A percentile compares a stretch with the other conserved stretches of the same genome.
These are phyloP conservation scores for Exobasidium cylindrosporum DNA, from an alignment of 1,284 basidiomycete species.

Conservation along the genomic window DNA sequence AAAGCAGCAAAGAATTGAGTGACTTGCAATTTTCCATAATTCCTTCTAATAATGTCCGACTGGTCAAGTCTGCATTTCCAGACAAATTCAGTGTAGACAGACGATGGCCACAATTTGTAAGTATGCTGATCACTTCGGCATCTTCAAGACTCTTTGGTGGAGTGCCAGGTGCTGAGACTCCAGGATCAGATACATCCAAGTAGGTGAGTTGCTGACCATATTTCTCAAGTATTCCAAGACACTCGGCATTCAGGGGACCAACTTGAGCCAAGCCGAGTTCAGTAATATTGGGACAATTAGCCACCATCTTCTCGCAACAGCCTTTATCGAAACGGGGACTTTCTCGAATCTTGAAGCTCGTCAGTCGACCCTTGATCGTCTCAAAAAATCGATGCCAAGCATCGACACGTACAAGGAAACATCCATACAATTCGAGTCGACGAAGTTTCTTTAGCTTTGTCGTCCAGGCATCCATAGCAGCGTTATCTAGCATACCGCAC, in stretches of 20 bases:
- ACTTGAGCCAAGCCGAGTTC: slow-evolving; percentile 77
- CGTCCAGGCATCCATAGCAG: slow-evolving; percentile 67
- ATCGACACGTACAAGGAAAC: slow-evolving; percentile 75
- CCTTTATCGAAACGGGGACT: slow-evolving; percentile 81
- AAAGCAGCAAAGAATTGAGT: slow-evolving; percentile 65
- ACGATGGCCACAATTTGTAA: slow-evolving; percentile 61
- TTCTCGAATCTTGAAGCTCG: slow-evolving; percentile 70
- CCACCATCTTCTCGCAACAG: slow-evolving; percentile 67
- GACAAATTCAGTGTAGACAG: slow-evolving; percentile 66
- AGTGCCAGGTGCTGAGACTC: slow-evolving; percentile 52
- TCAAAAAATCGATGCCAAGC: slow-evolving; percentile 77
- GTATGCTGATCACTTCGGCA: slow-evolving; percentile 63
- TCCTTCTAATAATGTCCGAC: slow-evolving; percentile 65
- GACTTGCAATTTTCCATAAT: slow-evolving; percentile 62
- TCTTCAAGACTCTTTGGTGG: slow-evolving; percentile 61
- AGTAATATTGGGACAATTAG: slow-evolving; percentile 65
- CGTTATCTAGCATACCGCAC: slow-evolving; percentile 78
- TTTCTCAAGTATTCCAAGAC: slow-evolving; percentile 40
- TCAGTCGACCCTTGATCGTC: slow-evolving; percentile 63
- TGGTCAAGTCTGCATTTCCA: slow-evolving; percentile 64
- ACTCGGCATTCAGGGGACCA: slow-evolving; percentile 60
- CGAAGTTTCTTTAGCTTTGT: slow-evolving; percentile 67
- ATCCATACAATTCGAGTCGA: slow-evolving; percentile 77
- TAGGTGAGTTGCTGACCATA: slow-evolving; percentile 60
- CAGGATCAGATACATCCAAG: slow-evolving; percentile 67